Evolutionary conservation across 345 rosid genomes (phyloP).

Genomic region (Diplotaxis tenuifolia): DNA sequence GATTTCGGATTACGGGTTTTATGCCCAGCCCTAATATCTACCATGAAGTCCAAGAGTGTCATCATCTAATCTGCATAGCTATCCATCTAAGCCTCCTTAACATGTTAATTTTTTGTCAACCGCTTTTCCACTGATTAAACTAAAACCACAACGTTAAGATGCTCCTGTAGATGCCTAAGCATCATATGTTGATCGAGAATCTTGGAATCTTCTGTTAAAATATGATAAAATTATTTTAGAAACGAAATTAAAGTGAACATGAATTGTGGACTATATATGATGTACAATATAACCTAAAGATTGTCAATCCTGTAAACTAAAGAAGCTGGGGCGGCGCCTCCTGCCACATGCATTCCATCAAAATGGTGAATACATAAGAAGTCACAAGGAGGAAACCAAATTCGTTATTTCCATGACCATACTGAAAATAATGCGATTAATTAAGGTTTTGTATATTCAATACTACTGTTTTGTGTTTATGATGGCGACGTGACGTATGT

Average conservation of each 20-base stretch:
- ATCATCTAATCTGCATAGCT: background rate
- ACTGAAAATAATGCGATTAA: constrained; percentile 8
- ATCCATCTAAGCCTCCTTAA: background rate
- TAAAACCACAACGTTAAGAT: background rate
- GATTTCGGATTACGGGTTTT: no score
- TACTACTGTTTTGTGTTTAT: constrained; percentile 12
- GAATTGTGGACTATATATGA: constrained; percentile 11
- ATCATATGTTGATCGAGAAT: background rate
- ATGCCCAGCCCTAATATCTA: no score
- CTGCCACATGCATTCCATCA: constrained; percentile 4
- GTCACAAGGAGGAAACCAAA: background rate
- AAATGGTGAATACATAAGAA: background rate
- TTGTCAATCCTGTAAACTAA: background rate
- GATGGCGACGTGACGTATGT: constrained; percentile 31
- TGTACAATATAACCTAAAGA: background rate
- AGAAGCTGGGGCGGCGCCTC: constrained; percentile 24
- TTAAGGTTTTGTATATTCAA: background rate
- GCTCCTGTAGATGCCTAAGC: background rate
- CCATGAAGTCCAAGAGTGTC: background rate
- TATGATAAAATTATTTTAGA: background rate
- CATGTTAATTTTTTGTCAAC: background rate
- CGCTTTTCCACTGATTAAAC: background rate
- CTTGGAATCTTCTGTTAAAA: background rate
- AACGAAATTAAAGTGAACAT: background rate
- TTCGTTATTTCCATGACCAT: background rate